Conservation (phyloP, 1,139 yeast species). For the Eremothecium sinecaudum region DNA sequence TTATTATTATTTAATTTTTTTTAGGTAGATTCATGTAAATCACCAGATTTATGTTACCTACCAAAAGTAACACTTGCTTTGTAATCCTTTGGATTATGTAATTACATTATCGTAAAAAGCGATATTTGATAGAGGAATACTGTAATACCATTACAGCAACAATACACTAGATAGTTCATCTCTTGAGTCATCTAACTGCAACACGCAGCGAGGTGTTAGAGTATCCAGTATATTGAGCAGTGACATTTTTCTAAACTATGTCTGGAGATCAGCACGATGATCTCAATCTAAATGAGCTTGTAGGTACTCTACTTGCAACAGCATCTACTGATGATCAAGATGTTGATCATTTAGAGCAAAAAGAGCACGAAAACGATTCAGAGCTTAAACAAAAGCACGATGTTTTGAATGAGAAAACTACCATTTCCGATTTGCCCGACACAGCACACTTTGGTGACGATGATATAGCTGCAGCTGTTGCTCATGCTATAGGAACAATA, state of each 20-base stretch:
- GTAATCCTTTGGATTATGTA: too few relatives aligned
- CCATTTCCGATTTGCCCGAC: constrained; percentile 7
- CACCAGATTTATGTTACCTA: too few relatives aligned
- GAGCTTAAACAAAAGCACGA: constrained; percentile 6
- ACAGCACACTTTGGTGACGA: constrained; percentile 12
- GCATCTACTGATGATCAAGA: constrained; percentile 17
- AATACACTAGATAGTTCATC: too few relatives aligned
- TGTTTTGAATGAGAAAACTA: constrained; percentile 7
- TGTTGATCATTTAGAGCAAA: constrained; percentile 9
- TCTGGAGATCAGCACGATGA: constrained; percentile 24
- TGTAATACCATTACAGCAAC: too few relatives aligned
- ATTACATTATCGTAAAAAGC: too few relatives aligned
- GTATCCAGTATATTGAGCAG: too few relatives aligned
- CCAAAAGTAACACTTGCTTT: too few relatives aligned
- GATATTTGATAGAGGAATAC: too few relatives aligned
- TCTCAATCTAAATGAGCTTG: constrained; percentile 27
- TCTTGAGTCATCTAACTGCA: too few relatives aligned
- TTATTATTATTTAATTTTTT: too few relatives aligned
- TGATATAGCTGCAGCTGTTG: constrained; percentile 25
- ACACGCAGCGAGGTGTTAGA: too few relatives aligned
- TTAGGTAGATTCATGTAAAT: too few relatives aligned
- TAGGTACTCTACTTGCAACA: constrained; percentile 26
- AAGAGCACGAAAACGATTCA: constrained; percentile 5
- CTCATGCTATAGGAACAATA: constrained; percentile 25
- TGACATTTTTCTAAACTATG: constrained; percentile 10